Percentiles rank a stretch among this genome's conserved stretches.
phyloP scores from a whole-genome alignment of 768 basidiomycete species.

The Symmetrospora coprosmae region DNA sequence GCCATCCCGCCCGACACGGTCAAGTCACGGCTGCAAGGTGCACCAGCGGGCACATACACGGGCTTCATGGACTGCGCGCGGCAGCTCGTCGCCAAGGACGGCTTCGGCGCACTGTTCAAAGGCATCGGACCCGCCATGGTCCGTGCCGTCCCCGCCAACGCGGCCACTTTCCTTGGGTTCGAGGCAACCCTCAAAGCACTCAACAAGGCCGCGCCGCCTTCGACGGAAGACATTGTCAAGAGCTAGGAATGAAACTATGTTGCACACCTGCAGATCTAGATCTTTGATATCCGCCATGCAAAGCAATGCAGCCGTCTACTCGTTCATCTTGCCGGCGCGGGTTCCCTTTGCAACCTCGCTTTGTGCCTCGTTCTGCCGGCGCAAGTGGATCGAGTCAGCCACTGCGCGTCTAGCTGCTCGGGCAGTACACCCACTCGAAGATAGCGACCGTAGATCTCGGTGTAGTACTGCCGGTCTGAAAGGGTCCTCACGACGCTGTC shows the following conservation, averaged over 20 bases:
- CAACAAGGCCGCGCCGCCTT: background rate
- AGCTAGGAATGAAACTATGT: no score
- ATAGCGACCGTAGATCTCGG: constrained; percentile 16
- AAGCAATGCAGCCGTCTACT: no score
- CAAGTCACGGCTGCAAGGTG: constrained; percentile 89
- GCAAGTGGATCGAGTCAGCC: background rate
- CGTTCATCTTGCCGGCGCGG: constrained; percentile 1
- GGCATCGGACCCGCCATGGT: constrained; percentile 74
- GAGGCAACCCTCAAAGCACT: constrained; percentile 13
- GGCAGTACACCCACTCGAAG: background rate
- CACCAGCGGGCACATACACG: constrained; percentile 91
- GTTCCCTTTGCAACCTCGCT: constrained; percentile 17
- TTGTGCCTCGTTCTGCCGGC: constrained; percentile 13
- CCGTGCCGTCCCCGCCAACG: constrained; percentile 17
- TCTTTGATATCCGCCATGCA: no score
- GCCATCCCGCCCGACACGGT: constrained; percentile 84
- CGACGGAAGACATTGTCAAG: background rate
- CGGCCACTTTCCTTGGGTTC: constrained; percentile 17
- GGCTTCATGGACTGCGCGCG: constrained; percentile 82
- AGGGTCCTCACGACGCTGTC: constrained; percentile 44
- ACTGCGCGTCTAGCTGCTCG: background rate
- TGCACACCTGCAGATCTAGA: no score
- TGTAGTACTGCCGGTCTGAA: constrained; percentile 33
- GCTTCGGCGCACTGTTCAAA: constrained; percentile 77
- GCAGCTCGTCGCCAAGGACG: constrained; percentile 82